These are phyloP conservation scores for Fusarium camptoceras DNA, from an alignment of 2,329 filamentous ascomycete species.

Conservation along the genomic window DNA sequence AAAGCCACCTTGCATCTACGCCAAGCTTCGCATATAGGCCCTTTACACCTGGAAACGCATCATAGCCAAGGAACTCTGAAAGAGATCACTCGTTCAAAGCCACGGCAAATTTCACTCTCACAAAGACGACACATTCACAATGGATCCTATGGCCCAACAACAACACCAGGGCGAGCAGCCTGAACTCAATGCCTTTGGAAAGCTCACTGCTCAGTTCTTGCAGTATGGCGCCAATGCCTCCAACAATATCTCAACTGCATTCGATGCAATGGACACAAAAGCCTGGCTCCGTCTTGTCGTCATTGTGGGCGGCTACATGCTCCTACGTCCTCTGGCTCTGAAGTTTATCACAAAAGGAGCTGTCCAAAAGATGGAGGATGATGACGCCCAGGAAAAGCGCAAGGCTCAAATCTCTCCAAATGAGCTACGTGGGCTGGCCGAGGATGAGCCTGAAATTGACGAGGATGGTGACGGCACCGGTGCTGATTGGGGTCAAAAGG, in stretches of 20 bases:
- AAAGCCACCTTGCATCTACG: constrained; percentile 4
- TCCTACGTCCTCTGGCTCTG: constrained; percentile 80
- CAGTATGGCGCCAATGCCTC: constrained; percentile 54
- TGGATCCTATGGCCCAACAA: constrained; percentile 44
- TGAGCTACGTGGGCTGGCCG: constrained; percentile 68
- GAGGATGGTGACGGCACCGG: constrained; percentile 60
- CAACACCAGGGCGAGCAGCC: constrained; percentile 44
- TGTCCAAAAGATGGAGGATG: constrained; percentile 72
- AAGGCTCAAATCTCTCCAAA: constrained; percentile 72
- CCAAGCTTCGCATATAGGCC: background rate
- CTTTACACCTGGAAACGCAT: background rate
- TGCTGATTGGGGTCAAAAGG: constrained; percentile 76
- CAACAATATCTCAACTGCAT: constrained; percentile 63
- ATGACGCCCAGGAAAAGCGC: constrained; percentile 64
- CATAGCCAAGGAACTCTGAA: background rate
- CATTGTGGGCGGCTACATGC: constrained; percentile 78
- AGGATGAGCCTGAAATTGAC: constrained; percentile 64
- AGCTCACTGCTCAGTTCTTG: constrained; percentile 49
- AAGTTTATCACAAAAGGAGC: constrained; percentile 73
- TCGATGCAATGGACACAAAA: constrained; percentile 63
- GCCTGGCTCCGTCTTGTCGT: constrained; percentile 76
- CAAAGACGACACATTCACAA: constrained; percentile 8
- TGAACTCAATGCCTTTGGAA: constrained; percentile 51
- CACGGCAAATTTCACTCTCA: background rate
- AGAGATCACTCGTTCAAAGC: background rate